Evolutionary conservation across 1,139 yeast genomes (phyloP).

Genomic region (Nakaseomyces nivariensis): DNA sequence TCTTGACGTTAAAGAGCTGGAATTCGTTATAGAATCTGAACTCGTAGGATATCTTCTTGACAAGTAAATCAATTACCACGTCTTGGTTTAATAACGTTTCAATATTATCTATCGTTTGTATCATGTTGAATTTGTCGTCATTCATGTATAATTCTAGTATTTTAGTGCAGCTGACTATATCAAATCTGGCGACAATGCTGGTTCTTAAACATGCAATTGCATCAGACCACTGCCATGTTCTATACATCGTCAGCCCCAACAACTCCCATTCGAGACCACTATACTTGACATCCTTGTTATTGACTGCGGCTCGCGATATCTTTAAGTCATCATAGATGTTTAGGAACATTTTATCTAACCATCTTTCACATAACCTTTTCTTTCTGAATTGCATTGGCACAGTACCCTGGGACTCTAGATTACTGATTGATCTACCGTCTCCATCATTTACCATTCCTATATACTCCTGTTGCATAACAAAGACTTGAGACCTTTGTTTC

Average conservation of each 20-base stretch:
- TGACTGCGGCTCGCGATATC: slow-evolving; percentile 65
- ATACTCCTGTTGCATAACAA: slow-evolving; percentile 93
- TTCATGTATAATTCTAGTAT: slow-evolving; percentile 29
- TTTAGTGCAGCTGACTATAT: slow-evolving; percentile 39
- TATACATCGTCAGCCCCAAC: slow-evolving; percentile 68
- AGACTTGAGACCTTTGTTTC: slow-evolving; percentile 69
- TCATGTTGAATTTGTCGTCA: slow-evolving; percentile 3
- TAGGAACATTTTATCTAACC: slow-evolving; percentile 86
- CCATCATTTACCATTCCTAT: neutral
- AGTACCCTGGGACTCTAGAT: neutral
- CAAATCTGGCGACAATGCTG: slow-evolving; percentile 66
- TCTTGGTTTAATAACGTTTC: slow-evolving; percentile 23
- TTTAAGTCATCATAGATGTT: slow-evolving; percentile 81
- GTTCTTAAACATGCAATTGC: slow-evolving; percentile 74
- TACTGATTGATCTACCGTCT: neutral
- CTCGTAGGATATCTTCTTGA: slow-evolving; percentile 31
- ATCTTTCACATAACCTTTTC: slow-evolving; percentile 85
- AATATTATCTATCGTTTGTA: neutral
- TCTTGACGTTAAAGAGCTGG: slow-evolving; percentile 27
- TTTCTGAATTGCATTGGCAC: slow-evolving; percentile 35
- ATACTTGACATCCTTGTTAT: slow-evolving; percentile 64
- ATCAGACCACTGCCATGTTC: slow-evolving; percentile 70
- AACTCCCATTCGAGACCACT: slow-evolving; percentile 91
- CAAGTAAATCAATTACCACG: slow-evolving; percentile 25
- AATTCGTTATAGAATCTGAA: slow-evolving; percentile 32